These are phyloP conservation scores for Pseudogymnoascus sp. DNA, from an alignment of 2,329 filamentous ascomycete species.

Conservation along the genomic window DNA sequence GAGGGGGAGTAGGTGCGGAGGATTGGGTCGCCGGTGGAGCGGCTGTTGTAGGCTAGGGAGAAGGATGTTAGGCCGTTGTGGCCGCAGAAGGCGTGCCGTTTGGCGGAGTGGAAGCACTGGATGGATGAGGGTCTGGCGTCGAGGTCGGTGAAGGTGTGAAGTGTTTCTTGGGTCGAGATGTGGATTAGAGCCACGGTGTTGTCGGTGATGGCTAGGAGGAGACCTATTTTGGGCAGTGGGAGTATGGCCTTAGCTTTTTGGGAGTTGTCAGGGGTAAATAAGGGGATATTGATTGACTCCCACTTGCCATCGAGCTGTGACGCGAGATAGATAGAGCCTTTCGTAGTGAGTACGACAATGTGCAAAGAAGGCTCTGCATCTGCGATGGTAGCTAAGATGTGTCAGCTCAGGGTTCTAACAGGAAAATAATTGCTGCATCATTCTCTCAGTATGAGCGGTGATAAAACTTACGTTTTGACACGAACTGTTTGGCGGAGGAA, in stretches of 20 bases:
- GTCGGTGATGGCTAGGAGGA: conserved; percentile 53
- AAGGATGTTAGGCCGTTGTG: conserved; percentile 53
- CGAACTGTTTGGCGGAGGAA: conserved; percentile 28
- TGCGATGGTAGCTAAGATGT: conserved; percentile 19
- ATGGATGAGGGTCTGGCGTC: conserved; percentile 53
- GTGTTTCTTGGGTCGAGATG: conserved; percentile 45
- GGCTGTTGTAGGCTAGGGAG: conserved; percentile 52
- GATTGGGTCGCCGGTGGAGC: conserved; percentile 53
- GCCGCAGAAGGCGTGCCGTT: conserved; percentile 45
- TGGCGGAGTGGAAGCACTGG: conserved; percentile 50
- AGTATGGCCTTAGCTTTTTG: conserved; percentile 49
- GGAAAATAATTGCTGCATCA: conserved; percentile 27
- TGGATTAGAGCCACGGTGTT: conserved; percentile 55
- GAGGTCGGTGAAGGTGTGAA: conserved; percentile 57
- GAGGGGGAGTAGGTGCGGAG: conserved; percentile 56
- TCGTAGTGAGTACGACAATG: conserved; percentile 43
- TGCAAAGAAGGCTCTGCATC: conserved; percentile 24
- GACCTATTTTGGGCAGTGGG: conserved; percentile 49
- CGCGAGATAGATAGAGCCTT: conserved; percentile 44
- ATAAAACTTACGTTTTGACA: conserved; percentile 37
- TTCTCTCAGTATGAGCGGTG: conserved; percentile 19
- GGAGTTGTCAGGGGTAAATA: conserved; percentile 25
- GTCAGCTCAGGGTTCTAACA: conserved; percentile 26
- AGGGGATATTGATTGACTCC: conserved; percentile 40
- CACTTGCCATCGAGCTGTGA: conserved; percentile 39